A percentile compares a stretch with the other conserved stretches of the same genome.
Evolutionary conservation across 23 red algal species (phyloP).

Genomic region (Gracilaria gracilis): DNA sequence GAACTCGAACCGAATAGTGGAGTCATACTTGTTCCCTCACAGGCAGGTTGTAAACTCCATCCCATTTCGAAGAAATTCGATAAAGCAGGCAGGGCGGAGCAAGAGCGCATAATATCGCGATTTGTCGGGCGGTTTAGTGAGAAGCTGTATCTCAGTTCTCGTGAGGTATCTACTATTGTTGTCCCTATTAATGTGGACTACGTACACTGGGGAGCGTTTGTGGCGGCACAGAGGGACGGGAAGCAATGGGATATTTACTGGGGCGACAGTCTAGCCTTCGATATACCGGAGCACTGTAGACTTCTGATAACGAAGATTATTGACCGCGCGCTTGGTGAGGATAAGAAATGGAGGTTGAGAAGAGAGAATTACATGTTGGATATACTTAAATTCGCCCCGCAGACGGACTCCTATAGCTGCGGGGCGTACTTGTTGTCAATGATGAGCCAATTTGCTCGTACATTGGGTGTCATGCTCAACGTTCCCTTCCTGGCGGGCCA

Average conservation of each 20-base stretch:
- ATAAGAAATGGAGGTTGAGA: not conserved
- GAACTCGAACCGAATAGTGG: too few relatives aligned
- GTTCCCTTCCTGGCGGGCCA: not conserved
- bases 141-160: too few relatives aligned
- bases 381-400: not conserved
- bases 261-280: not conserved
- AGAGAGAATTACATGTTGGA: not conserved
- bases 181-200: not conserved
- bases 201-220: not conserved
- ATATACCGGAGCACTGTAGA: not conserved
- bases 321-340: not conserved
- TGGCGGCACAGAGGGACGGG: not conserved
- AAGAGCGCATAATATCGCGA: not conserved
- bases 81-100: not conserved
- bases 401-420: not conserved
- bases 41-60: not conserved
- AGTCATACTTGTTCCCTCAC: too few relatives aligned
- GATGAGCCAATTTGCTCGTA: not conserved
- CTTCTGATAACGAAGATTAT: not conserved
- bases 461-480: not conserved
- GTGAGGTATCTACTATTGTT: not conserved
- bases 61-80: too few relatives aligned
- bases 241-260: not conserved
- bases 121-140: too few relatives aligned
- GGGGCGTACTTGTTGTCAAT: not conserved